phyloP scores from a whole-genome alignment of 2,329 filamentous ascomycete species.

The Teratosphaeria epicoccoides region DNA sequence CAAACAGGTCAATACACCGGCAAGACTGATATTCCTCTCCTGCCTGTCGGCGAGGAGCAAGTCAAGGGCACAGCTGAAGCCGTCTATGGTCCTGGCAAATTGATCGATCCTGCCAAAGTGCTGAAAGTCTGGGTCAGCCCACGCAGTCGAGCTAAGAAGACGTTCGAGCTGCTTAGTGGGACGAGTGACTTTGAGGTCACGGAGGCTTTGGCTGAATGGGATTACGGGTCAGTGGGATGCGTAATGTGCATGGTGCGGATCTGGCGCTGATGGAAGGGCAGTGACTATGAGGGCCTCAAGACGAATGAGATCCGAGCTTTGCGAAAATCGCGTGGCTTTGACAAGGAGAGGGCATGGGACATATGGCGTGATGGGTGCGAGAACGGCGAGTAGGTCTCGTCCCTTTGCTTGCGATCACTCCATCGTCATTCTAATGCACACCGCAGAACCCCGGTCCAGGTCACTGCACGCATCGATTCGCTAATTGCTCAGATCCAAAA shows the following conservation, averaged over 20 bases:
- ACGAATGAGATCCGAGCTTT: slow-evolving; percentile 54
- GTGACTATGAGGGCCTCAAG: slow-evolving; percentile 66
- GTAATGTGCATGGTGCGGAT: slow-evolving; percentile 26
- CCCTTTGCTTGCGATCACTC: not conserved
- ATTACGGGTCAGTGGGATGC: slow-evolving; percentile 50
- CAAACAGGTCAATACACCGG: slow-evolving; percentile 72
- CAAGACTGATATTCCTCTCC: slow-evolving; percentile 75
- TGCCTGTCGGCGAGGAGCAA: slow-evolving; percentile 62
- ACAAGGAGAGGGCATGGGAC: slow-evolving; percentile 55
- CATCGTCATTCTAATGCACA: not conserved
- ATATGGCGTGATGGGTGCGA: slow-evolving; percentile 86
- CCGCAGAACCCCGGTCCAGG: slow-evolving; percentile 54
- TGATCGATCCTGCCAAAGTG: slow-evolving; percentile 42
- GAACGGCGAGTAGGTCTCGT: slow-evolving; percentile 58
- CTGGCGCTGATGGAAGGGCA: slow-evolving; percentile 1
- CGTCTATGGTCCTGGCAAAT: slow-evolving; percentile 40
- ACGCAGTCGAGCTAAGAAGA: slow-evolving; percentile 37
- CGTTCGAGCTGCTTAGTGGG: slow-evolving; percentile 37
- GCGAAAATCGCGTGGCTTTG: slow-evolving; percentile 48
- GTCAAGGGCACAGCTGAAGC: slow-evolving; percentile 34
- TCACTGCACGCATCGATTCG: slow-evolving; percentile 59
- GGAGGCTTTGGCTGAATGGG: slow-evolving; percentile 70
- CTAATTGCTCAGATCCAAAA: slow-evolving; percentile 62
- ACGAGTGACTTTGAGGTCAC: slow-evolving; percentile 39
- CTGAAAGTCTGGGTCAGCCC: slow-evolving; percentile 42